Percentiles rank a stretch among this genome's conserved stretches.
These are phyloP conservation scores for Fusarium foetens DNA, from an alignment of 2,329 filamentous ascomycete species.

Conservation along the genomic window DNA sequence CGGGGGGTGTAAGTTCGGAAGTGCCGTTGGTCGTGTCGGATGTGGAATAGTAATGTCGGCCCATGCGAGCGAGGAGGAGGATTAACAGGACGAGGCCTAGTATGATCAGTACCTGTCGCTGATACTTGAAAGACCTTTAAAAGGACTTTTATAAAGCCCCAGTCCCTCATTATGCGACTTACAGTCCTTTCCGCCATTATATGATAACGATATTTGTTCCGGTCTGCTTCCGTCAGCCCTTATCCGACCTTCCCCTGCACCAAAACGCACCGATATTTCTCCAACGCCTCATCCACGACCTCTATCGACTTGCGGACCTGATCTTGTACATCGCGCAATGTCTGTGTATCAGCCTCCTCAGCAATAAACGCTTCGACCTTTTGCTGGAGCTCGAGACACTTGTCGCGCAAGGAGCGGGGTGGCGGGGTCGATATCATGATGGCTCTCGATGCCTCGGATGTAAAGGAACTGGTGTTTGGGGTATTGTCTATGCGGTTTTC, in stretches of 20 bases:
- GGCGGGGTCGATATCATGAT: conserved; percentile 38
- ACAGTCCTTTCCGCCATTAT: conserved; percentile 97
- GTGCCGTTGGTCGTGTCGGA: conserved; percentile 34
- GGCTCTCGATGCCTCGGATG: conserved; percentile 10
- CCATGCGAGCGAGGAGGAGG: conserved; percentile 77
- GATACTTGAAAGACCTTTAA: fast-evolving
- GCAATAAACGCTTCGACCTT: conserved; percentile 74
- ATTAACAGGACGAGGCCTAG: conserved; percentile 83
- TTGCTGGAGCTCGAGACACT: conserved; percentile 64
- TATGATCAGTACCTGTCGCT: not conserved
- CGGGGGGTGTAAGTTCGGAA: conserved; percentile 49
- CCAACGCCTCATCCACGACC: conserved; percentile 79
- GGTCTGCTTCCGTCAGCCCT: conserved; percentile 61
- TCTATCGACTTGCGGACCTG: conserved; percentile 78
- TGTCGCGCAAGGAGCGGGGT: conserved; percentile 48
- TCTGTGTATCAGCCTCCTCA: conserved; percentile 64
- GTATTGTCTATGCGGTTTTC: not conserved
- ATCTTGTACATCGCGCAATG: conserved; percentile 73
- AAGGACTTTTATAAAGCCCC: fast-evolving
- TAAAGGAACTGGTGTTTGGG: not conserved
- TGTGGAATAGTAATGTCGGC: conserved; percentile 50
- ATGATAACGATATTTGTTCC: conserved; percentile 85
- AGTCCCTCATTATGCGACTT: not conserved
- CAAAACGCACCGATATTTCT: conserved; percentile 72
- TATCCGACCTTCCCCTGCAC: not conserved